These are phyloP conservation scores for Neofusicoccum sp. DNA, from an alignment of 2,329 filamentous ascomycete genomes.

Conservation along the genomic window DNA sequence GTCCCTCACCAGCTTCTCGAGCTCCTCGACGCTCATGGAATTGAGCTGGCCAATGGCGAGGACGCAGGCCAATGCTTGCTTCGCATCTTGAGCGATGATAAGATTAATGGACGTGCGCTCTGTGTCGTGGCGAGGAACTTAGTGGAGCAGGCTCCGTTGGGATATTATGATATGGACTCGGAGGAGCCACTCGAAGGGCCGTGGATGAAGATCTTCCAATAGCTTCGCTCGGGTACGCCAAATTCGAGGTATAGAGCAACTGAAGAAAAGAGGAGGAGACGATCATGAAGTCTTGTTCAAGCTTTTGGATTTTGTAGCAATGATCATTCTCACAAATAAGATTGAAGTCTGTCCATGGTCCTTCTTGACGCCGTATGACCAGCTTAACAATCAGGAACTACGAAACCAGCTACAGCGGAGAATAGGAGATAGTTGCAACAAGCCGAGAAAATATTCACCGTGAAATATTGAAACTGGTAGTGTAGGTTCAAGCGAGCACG, in stretches of 20 bases:
- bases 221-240: background rate
- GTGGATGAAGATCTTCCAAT: background rate
- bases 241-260: background rate
- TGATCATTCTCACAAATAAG: too few species aligned
- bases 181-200: background rate
- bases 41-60: background rate
- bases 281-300: background rate
- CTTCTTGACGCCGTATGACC: too few species aligned
- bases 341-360: too few species aligned
- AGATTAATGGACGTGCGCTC: background rate
- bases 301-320: background rate
- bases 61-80: background rate
- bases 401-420: too few species aligned
- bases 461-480: too few species aligned
- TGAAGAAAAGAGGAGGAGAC: too few species aligned
- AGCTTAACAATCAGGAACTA: too few species aligned
- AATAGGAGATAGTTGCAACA: too few species aligned
- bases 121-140: background rate
- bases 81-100: background rate
- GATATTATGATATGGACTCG: background rate
- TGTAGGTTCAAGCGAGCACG: background rate
- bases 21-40: background rate
- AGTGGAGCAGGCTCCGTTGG: background rate
- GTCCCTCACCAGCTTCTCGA: background rate
- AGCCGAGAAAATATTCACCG: too few species aligned